These are phyloP conservation scores for Pythium aphanidermatum DNA, from an alignment of 352 stramenopile genomes.

Conservation along the genomic window DNA sequence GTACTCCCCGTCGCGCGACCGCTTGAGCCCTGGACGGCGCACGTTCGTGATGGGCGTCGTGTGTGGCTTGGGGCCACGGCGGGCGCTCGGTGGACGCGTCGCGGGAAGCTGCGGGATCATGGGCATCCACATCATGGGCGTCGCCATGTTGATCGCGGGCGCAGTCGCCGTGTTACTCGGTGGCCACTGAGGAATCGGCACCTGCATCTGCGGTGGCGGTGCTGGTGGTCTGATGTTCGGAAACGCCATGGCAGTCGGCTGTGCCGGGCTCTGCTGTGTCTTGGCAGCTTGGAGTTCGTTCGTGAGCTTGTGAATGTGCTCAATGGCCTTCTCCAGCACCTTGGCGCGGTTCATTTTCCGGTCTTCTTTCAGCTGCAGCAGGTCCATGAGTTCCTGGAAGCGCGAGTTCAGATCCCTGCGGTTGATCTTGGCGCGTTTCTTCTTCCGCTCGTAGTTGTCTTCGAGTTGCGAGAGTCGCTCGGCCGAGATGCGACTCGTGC, in stretches of 20 bases:
- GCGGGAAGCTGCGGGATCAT: background rate
- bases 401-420: conserved; percentile 54
- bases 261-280: conserved; percentile 4
- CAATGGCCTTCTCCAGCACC: conserved; percentile 57
- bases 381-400: conserved; percentile 63
- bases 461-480: conserved; percentile 41
- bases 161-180: background rate
- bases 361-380: conserved; percentile 51
- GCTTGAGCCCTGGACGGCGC: conserved; percentile 4
- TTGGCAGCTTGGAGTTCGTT: conserved; percentile 26
- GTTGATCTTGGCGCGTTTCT: conserved; percentile 71
- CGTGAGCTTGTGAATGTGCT: conserved; percentile 50
- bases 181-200: background rate
- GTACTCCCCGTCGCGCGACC: background rate
- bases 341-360: conserved; percentile 62
- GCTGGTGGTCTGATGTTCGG: background rate
- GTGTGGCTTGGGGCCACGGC: background rate
- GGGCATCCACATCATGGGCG: conserved; percentile 15
- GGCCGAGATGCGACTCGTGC: conserved; percentile 11
- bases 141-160: background rate
- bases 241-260: background rate
- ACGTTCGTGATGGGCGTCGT: no score
- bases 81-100: background rate
- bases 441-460: conserved; percentile 67
- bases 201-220: background rate